Conservation (phyloP, 164 flowering plant species). For the Tinospora cordifolia region DNA sequence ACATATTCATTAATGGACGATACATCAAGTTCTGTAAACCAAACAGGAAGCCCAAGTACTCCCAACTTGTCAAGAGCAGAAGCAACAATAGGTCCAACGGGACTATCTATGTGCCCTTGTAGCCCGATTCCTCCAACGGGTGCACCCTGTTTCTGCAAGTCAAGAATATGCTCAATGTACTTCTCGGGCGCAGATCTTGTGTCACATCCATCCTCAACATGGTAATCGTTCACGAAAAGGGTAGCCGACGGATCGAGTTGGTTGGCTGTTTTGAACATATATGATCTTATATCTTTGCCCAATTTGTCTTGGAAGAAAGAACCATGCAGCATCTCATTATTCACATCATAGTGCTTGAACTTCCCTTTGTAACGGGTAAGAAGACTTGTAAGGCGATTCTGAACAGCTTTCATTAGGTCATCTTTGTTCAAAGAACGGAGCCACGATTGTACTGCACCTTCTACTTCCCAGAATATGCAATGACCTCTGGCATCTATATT, state of each 20-base stretch:
- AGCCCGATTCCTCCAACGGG: slow-evolving; percentile 87
- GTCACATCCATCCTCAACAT: slow-evolving; percentile 81
- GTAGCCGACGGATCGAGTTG: slow-evolving; percentile 68
- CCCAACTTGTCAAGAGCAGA: slow-evolving; percentile 75
- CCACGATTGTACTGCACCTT: slow-evolving; percentile 64
- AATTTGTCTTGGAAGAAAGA: slow-evolving; percentile 73
- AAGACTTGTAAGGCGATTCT: slow-evolving; percentile 67
- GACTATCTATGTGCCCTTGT: slow-evolving; percentile 83
- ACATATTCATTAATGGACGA: slow-evolving; percentile 69
- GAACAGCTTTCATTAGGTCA: slow-evolving; percentile 64
- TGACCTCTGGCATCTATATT: slow-evolving; percentile 72
- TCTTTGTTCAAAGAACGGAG: slow-evolving; percentile 39
- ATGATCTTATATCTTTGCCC: slow-evolving; percentile 62
- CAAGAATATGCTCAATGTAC: slow-evolving; percentile 66
- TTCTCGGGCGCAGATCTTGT: slow-evolving; percentile 68
- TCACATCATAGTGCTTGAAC: slow-evolving; percentile 87
- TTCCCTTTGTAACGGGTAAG: slow-evolving; percentile 77
- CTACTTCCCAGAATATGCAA: slow-evolving; percentile 95
- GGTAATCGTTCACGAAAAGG: slow-evolving; percentile 86
- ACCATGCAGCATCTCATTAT: slow-evolving; percentile 94
- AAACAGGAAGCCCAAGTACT: slow-evolving; percentile 79
- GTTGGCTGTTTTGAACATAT: slow-evolving; percentile 78
- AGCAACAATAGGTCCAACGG: slow-evolving; percentile 72
- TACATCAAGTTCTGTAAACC: slow-evolving; percentile 94
- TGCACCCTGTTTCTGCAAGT: slow-evolving; percentile 76